phyloP scores from a whole-genome alignment of 1,139 yeast species.

The Lodderomyces parapsilosis region DNA sequence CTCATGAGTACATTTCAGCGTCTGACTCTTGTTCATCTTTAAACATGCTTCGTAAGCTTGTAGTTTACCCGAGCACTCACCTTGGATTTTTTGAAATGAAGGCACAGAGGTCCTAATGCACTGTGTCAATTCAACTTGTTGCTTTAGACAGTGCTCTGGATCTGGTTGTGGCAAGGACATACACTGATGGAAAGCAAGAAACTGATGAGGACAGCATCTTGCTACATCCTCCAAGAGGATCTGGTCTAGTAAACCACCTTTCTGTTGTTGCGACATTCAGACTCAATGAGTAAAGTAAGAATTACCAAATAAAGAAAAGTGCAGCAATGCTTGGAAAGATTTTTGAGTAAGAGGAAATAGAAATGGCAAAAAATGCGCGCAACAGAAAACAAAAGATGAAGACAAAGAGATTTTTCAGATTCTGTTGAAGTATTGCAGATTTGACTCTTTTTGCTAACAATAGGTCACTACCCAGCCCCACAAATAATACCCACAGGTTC shows the following conservation, averaged over 20 bases:
- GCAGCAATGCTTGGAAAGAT: not conserved
- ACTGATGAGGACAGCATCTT: slow-evolving; percentile 61
- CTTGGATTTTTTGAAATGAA: slow-evolving; percentile 60
- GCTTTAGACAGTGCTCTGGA: slow-evolving; percentile 45
- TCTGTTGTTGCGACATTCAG: slow-evolving; percentile 8
- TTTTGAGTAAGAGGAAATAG: not conserved
- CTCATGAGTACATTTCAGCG: slow-evolving; percentile 35
- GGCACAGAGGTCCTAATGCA: slow-evolving; percentile 65
- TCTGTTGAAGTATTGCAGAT: not conserved
- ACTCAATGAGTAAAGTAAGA: too few relatives aligned
- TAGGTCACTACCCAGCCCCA: too few relatives aligned
- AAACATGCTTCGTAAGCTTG: slow-evolving; percentile 63
- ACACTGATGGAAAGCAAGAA: slow-evolving; percentile 65
- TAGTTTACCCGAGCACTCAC: slow-evolving; percentile 53
- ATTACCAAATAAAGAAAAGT: not conserved
- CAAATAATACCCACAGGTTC: too few relatives aligned
- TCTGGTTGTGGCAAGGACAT: slow-evolving; percentile 47
- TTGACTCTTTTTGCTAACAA: not conserved
- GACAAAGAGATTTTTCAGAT: not conserved
- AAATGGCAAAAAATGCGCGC: too few relatives aligned
- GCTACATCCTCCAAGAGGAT: slow-evolving; percentile 49
- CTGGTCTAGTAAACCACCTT: slow-evolving; percentile 30
- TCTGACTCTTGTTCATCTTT: slow-evolving; percentile 32
- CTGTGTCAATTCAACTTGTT: slow-evolving; percentile 50
- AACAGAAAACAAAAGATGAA: not conserved